Evolutionary conservation across 2,329 filamentous ascomycete genomes (phyloP).

Genomic region (Penicillium occitanis): DNA sequence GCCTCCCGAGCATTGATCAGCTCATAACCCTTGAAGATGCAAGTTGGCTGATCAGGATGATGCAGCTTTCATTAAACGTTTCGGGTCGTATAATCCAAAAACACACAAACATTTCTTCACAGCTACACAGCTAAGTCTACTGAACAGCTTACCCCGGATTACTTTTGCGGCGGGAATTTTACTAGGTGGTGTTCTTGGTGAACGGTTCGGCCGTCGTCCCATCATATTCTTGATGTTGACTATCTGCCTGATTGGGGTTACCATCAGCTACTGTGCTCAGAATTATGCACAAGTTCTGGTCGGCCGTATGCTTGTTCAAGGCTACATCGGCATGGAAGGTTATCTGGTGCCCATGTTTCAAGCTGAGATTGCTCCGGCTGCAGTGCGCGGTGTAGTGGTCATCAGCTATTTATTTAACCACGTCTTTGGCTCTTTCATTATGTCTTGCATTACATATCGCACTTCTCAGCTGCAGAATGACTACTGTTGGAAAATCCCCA

Average conservation of each 20-base stretch:
- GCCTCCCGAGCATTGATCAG: no score
- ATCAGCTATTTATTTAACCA: slow-evolving; percentile 2
- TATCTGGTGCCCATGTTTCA: slow-evolving; percentile 21
- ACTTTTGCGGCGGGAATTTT: slow-evolving; percentile 10
- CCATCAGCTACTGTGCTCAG: slow-evolving; percentile 23
- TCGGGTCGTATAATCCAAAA: background rate
- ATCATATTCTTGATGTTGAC: slow-evolving; percentile 21
- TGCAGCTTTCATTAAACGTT: background rate
- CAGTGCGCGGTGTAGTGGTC: background rate
- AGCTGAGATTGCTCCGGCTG: slow-evolving; percentile 9
- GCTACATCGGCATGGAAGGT: slow-evolving; percentile 8
- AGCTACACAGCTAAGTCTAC: slow-evolving; percentile 14
- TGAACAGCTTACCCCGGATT: slow-evolving; percentile 20
- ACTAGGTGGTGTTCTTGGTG: slow-evolving; percentile 14
- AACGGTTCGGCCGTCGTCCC: slow-evolving; percentile 19
- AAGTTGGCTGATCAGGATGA: background rate
- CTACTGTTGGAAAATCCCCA: background rate
- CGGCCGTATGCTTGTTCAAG: background rate
- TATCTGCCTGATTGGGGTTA: slow-evolving; percentile 22
- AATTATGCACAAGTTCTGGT: background rate
- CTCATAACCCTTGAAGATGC: no score
- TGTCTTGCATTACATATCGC: background rate
- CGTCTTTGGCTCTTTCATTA: background rate
- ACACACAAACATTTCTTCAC: slow-evolving; percentile 14
- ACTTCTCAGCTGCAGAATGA: no score